Conservation (phyloP, 805 yeast genomes). For the Candida oleophila region DNA sequence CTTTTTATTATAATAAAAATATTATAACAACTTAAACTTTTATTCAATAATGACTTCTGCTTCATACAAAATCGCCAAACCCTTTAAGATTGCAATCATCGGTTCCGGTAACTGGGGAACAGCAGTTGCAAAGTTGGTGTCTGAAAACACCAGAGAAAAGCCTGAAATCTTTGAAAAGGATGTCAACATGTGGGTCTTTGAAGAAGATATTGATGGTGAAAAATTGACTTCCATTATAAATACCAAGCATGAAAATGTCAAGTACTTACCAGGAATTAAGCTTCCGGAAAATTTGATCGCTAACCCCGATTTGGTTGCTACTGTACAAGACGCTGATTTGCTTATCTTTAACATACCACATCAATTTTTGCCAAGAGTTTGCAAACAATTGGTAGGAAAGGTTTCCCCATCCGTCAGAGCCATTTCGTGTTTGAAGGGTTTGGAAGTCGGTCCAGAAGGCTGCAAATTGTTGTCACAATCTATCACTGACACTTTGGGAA, state of each 20-base stretch:
- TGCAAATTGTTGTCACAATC: constrained; percentile 44
- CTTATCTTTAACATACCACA: constrained; percentile 46
- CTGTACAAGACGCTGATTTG: constrained; percentile 42
- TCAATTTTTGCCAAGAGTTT: constrained; percentile 41
- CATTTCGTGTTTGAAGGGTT: constrained; percentile 46
- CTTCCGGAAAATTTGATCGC: constrained; percentile 43
- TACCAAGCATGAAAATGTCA: constrained; percentile 42
- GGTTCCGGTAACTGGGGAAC: constrained; percentile 52
- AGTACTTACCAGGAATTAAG: constrained; percentile 42
- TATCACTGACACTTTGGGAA: constrained; percentile 43
- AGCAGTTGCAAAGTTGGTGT: constrained; percentile 44
- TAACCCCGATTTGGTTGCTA: constrained; percentile 35
- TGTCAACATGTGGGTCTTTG: constrained; percentile 47
- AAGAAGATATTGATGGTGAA: constrained; percentile 39
- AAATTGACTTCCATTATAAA: constrained; percentile 46
- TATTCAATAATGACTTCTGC: background rate
- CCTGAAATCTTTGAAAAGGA: constrained; percentile 36
- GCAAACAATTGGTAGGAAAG: constrained; percentile 39
- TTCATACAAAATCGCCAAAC: constrained; percentile 11
- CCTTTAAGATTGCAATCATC: constrained; percentile 40
- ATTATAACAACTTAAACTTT: background rate
- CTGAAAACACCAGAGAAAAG: constrained; percentile 41
- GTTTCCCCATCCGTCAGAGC: constrained; percentile 39
- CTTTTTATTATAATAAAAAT: too few species aligned
- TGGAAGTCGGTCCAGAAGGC: constrained; percentile 43